phyloP scores from a whole-genome alignment of 2,329 filamentous ascomycete genomes.

The Ceratocystiopsis brevicomis region DNA sequence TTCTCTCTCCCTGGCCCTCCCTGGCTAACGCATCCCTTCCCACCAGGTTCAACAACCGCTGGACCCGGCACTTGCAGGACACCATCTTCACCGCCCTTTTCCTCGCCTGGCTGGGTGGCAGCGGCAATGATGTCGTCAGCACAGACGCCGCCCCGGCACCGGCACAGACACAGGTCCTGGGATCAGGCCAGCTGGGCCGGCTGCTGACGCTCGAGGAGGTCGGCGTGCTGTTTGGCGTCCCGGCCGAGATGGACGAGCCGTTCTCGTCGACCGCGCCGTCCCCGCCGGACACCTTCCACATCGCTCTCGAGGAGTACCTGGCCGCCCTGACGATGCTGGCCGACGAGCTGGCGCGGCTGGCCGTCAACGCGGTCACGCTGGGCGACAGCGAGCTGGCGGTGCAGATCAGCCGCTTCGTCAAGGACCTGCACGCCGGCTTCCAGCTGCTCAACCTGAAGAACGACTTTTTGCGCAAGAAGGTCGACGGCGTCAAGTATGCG shows the following conservation, averaged over 20 bases:
- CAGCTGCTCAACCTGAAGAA: slow-evolving; percentile 97
- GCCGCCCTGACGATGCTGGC: slow-evolving; percentile 71
- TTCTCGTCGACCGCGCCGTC: no score
- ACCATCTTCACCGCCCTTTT: slow-evolving; percentile 41
- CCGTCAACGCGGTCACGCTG: slow-evolving; percentile 84
- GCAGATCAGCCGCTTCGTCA: slow-evolving; percentile 79
- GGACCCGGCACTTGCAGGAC: slow-evolving; percentile 70
- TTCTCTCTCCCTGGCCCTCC: no score
- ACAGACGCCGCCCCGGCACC: not conserved
- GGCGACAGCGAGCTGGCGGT: slow-evolving; percentile 75
- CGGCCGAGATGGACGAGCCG: slow-evolving; percentile 58
- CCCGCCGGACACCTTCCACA: slow-evolving; percentile 62
- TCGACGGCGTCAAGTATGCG: slow-evolving; percentile 88
- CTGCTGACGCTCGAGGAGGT: slow-evolving; percentile 81
- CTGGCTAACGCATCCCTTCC: no score
- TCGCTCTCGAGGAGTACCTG: slow-evolving; percentile 94
- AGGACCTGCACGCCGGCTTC: slow-evolving; percentile 88
- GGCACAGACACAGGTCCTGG: slow-evolving; percentile 13
- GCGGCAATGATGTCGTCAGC: slow-evolving; percentile 24
- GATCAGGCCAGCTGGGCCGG: slow-evolving; percentile 35
- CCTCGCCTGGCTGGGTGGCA: slow-evolving; percentile 62
- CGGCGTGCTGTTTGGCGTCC: slow-evolving; percentile 60
- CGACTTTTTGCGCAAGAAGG: slow-evolving; percentile 68
- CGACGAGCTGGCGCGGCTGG: slow-evolving; percentile 76
- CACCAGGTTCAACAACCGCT: slow-evolving; percentile 52